phyloP scores from a whole-genome alignment of 2,329 filamentous ascomycete genomes.

The Calcarisporium arbuscula region DNA sequence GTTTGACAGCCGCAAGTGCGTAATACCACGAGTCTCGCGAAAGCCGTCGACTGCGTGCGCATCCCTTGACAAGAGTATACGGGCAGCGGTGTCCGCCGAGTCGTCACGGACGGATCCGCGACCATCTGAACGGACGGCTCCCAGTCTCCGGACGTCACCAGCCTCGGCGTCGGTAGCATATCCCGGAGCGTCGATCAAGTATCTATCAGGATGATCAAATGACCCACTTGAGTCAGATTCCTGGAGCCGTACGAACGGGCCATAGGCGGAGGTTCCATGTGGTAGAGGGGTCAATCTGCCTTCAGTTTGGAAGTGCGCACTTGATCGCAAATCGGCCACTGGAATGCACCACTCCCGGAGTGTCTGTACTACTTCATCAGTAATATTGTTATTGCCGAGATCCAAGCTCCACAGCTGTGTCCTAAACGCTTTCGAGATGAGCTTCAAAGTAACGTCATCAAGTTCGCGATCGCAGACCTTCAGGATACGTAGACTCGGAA shows the following conservation, averaged over 20 bases:
- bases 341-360: conserved; percentile 26
- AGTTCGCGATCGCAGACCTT: conserved; percentile 43
- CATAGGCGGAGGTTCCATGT: conserved; percentile 27
- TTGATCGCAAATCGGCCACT: conserved; percentile 23
- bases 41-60: conserved; percentile 12
- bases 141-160: conserved; percentile 11
- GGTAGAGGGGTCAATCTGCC: conserved; percentile 31
- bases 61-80: conserved; percentile 14
- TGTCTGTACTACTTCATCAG: conserved; percentile 33
- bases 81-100: conserved; percentile 18
- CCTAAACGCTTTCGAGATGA: conserved; percentile 25
- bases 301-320: conserved; percentile 37
- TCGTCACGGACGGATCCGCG: conserved; percentile 17
- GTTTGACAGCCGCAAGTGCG: conserved; percentile 47
- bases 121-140: conserved; percentile 23
- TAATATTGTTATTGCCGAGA: conserved; percentile 44
- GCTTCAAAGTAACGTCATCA: conserved; percentile 28
- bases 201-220: conserved; percentile 40
- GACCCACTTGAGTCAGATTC: conserved; percentile 40
- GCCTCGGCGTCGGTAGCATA: conserved; percentile 17
- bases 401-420: conserved; percentile 52
- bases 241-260: conserved; percentile 36
- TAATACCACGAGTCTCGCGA: conserved; percentile 28
- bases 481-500: conserved; percentile 44
- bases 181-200: conserved; percentile 41